Conservation (phyloP, 2,329 filamentous ascomycete genomes). For the Pyrenophora tritici-repentis region DNA sequence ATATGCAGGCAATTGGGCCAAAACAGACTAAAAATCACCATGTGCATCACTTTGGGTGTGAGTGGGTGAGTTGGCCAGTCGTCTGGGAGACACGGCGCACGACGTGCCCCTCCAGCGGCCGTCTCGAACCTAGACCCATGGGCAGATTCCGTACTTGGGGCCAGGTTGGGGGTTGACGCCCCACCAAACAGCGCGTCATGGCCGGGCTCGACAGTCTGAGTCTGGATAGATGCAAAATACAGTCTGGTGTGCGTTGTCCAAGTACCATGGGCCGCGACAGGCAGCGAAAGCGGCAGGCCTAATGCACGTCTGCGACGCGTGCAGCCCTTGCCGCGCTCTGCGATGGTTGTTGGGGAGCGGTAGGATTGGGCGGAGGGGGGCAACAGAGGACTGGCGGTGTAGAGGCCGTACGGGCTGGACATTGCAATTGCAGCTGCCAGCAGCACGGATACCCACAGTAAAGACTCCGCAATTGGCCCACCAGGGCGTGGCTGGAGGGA, state of each 20-base stretch:
- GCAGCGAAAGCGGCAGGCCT: constrained; percentile 21
- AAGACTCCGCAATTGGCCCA: constrained; percentile 18
- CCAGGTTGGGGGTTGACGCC: constrained; percentile 7
- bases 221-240: constrained; percentile 17
- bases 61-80: constrained; percentile 1
- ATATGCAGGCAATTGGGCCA: neutral
- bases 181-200: constrained; percentile 16
- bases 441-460: constrained; percentile 14
- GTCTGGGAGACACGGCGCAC: constrained; percentile 3
- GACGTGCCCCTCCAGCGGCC: constrained; percentile 12
- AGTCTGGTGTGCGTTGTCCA: constrained; percentile 33
- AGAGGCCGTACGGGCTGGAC: constrained; percentile 10
- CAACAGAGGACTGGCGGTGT: constrained; percentile 38
- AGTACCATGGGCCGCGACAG: constrained; percentile 17
- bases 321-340: constrained; percentile 26
- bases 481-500: constrained; percentile 19
- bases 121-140: constrained; percentile 10
- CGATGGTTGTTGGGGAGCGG: constrained; percentile 18
- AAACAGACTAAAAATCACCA: constrained; percentile 1
- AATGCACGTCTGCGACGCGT: constrained; percentile 25
- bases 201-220: neutral
- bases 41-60: constrained; percentile 6
- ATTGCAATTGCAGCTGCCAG: constrained; percentile 14
- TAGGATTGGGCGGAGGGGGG: constrained; percentile 11
- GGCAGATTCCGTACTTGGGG: neutral